Evolutionary conservation across 2,329 filamentous ascomycete species (phyloP), one percentile per base, ranked within the genome.

Genomic region (Cadophora gregata): DNA sequence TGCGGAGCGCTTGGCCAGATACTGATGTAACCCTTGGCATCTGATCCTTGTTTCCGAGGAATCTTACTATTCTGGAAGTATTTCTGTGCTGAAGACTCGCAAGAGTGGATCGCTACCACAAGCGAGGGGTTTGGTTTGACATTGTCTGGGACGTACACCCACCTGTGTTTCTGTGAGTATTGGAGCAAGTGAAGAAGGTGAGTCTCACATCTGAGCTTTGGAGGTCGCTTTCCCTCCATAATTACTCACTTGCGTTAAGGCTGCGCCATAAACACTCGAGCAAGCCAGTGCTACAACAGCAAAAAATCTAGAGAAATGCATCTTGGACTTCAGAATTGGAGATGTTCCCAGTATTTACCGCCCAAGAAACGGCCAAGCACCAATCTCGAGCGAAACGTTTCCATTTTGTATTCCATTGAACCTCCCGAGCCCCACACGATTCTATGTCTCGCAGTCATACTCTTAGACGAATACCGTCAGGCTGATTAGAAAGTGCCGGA

Each of bases 1-100:
- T 86, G 83, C 0, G 83, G 83, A 4, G 81, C 83, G 68, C 82
- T 80, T 1, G 85, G 85, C 76, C 86, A 88, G 72, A 88, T 84
- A 65, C 84, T 81, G 63, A 90, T 86, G 76, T 85, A 88, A 33
- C 85, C 86, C 63, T 86, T 80, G 62, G 78, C 71, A 69, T 84
- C 82, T 9, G 86, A 83, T 8, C 86, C 78, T 4, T 79, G 77
- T 27, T 83, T 82, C 77, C 85, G 89, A 14, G 84, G 69, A 42
- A 77, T 76, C 58, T 67, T 69, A 3, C 72, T 68, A 73, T 76
- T 67, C 63, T 68, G 19, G 48, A 74, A 77, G 42, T 70, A 73
- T 19, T 59, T 65, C 21, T 66, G 60, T 9, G 67, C 86, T 1
- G 81, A 81, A 48, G 86, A 85, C 59, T 70, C 66, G 55, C 70